Evolutionary conservation across 2,329 filamentous ascomycete genomes (phyloP).

Genomic region (Orbilia brochopaga): DNA sequence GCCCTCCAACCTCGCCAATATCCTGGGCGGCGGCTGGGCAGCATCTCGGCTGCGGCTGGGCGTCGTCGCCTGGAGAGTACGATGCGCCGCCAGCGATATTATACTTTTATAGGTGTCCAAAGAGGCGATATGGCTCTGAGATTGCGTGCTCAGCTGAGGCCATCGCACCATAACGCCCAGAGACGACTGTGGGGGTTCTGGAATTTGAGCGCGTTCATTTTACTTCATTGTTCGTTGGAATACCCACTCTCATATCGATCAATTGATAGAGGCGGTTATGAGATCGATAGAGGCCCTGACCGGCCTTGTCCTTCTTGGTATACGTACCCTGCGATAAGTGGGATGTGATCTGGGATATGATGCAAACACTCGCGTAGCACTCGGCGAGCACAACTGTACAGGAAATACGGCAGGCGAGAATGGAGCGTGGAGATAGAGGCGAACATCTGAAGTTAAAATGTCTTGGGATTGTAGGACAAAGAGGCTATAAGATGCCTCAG

Average conservation of each 20-base stretch:
- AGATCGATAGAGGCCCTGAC: no score
- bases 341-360: not conserved
- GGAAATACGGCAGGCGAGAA: not conserved
- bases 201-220: not conserved
- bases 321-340: not conserved
- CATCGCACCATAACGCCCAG: conserved; percentile 47
- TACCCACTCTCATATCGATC: not conserved
- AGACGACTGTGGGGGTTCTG: conserved; percentile 18
- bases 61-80: conserved; percentile 22
- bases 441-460: conserved; percentile 5
- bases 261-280: no score
- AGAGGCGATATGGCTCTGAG: conserved; percentile 15
- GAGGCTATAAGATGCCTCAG: conserved; percentile 36
- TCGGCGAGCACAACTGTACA: not conserved
- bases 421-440: conserved; percentile 10
- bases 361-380: not conserved
- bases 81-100: not conserved
- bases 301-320: not conserved
- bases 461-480: conserved; percentile 4
- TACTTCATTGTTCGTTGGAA: not conserved
- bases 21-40: conserved; percentile 39
- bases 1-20: conserved; percentile 27
- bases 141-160: conserved; percentile 33
- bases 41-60: conserved; percentile 25
- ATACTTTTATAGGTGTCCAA: not conserved